A percentile compares a stretch with the other conserved stretches of the same genome.
Evolutionary conservation across 192 early-diverging fungal genomes (phyloP).

Genomic region (Backusella luteola): DNA sequence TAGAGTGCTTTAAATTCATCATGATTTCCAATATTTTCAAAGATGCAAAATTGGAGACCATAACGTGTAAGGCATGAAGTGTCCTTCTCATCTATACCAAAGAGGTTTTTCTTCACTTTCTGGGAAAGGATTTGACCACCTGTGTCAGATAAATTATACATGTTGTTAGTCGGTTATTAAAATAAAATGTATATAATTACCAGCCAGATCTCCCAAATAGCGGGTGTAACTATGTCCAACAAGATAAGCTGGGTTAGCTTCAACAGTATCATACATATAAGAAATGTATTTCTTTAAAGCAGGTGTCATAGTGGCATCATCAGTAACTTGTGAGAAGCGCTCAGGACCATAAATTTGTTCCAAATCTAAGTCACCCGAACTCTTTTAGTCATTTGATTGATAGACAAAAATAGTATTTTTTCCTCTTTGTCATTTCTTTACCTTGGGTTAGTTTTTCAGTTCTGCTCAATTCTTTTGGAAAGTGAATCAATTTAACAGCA

Average conservation of each 20-base stretch:
- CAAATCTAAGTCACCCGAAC: constrained; percentile 28
- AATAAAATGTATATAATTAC: not conserved
- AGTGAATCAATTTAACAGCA: constrained; percentile 47
- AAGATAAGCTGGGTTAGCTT: constrained; percentile 44
- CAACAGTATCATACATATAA: constrained; percentile 40
- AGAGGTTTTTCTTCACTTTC: constrained; percentile 46
- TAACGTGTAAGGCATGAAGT: constrained; percentile 25
- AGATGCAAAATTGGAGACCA: constrained; percentile 51
- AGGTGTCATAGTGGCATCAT: constrained; percentile 37
- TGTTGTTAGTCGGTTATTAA: not conserved
- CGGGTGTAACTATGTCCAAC: constrained; percentile 55
- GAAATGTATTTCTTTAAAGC: constrained; percentile 48
- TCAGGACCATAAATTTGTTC: constrained; percentile 45
- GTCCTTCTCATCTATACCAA: constrained; percentile 40
- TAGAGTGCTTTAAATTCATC: constrained; percentile 48
- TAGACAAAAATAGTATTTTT: not conserved
- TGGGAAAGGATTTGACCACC: constrained; percentile 52
- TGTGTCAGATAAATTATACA: not conserved
- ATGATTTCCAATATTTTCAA: constrained; percentile 45
- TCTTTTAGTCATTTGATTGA: not conserved
- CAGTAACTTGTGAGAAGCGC: constrained; percentile 30
- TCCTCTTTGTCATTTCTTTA: not conserved
- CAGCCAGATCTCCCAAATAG: constrained; percentile 54
- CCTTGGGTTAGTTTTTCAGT: constrained; percentile 31
- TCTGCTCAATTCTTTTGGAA: constrained; percentile 49